Base-by-base conservation (phyloP, 768 basidiomycete species). In the Lentinula boryana region DNA sequence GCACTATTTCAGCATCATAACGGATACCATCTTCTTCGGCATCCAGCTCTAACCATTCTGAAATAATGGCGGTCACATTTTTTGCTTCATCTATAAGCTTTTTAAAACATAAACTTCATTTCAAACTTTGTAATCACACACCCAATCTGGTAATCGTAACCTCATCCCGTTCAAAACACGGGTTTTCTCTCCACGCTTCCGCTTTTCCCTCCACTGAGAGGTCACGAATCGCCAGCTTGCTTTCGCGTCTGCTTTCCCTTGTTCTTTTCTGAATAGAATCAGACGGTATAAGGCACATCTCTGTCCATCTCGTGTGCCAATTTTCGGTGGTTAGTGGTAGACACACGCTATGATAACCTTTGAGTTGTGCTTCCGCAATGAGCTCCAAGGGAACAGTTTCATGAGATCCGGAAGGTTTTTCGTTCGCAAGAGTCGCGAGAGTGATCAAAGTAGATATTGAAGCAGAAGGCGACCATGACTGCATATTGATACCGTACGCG, bases 21-120 rank as follows among this genome's bases (percentile, higher is more conserved):
- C 97, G 85, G 58, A 98, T 87, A 81, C 95, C 93, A 67, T 94
- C 93, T 72, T 98, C 95, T 0, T 84, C 76, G 7, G 93, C 88
- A 74, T 99, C 97, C 41, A 99, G 79, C 71, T 97, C 93, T 3
- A 99, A 80, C 97, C 97, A 99, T 59, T 95, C 92, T 2, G 95
- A 94, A 7, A 91, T 80, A 71, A 97, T 82, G 4, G 80, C 88
- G 13, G 91, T 84, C 40, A 90, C 75, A 31, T 80, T 80, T 62
- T 89, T 86, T 9, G 86, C 83, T 67, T 93, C 90, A 71, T 91
- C 91, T 93, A 66, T 44, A 56, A 44, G 27, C 7, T 60, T 43
- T 48, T 61, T 48, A 46, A 21, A 50, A 40, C 9, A 41, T 16
- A 12, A 38, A 65, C 51, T 16, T 63, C 31, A 62, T 63, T 36